These are phyloP conservation scores for Ascochyta lentis DNA, from an alignment of 2,329 filamentous ascomycete genomes.

Conservation along the genomic window DNA sequence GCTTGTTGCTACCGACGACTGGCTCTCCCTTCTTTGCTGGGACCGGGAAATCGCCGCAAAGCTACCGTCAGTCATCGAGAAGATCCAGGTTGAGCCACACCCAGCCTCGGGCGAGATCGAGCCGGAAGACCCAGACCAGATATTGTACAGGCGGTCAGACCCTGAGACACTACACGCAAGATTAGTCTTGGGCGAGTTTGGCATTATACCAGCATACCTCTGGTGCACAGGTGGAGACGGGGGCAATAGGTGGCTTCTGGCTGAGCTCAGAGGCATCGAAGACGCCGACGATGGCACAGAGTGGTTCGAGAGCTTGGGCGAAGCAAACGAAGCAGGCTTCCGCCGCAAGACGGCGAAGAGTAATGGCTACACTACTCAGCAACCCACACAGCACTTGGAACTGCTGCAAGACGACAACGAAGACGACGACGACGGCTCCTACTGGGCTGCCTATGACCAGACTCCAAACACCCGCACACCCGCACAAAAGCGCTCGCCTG, in stretches of 20 bases:
- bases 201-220: constrained; percentile 69
- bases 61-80: constrained; percentile 67
- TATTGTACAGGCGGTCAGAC: constrained; percentile 73
- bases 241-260: constrained; percentile 73
- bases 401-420: constrained; percentile 54
- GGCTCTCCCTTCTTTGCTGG: constrained; percentile 77
- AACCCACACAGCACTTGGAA: constrained; percentile 20
- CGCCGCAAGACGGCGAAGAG: constrained; percentile 34
- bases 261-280: constrained; percentile 68
- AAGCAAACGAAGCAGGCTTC: constrained; percentile 64
- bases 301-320: constrained; percentile 63
- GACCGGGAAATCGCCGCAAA: constrained; percentile 63
- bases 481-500: constrained; percentile 64
- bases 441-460: constrained; percentile 81
- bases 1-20: constrained; percentile 69
- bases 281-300: constrained; percentile 64
- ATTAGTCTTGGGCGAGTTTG: constrained; percentile 66
- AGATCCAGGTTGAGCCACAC: constrained; percentile 75
- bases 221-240: constrained; percentile 72
- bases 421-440: constrained; percentile 76
- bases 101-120: constrained; percentile 82
- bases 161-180: constrained; percentile 76
- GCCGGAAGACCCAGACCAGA: constrained; percentile 69
- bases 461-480: constrained; percentile 63
- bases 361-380: constrained; percentile 24